A percentile compares a stretch with the other conserved stretches of the same genome.
Conservation (phyloP, 169 alveolate genomes). For the Cryptosporidium ryanae region DNA sequence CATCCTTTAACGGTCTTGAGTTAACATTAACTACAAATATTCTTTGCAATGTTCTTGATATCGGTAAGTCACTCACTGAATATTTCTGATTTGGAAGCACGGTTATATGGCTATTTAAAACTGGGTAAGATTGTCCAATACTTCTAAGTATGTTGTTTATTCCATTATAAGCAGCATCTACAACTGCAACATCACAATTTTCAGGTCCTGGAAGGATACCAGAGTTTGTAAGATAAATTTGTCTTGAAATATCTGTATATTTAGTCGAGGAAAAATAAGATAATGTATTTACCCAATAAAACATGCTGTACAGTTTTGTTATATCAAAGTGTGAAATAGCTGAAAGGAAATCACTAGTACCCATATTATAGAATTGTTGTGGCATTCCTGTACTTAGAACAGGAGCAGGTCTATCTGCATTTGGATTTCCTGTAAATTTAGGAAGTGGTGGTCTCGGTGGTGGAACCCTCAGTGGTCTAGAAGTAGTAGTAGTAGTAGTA, state of each 20-base stretch:
- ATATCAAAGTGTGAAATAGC: not conserved
- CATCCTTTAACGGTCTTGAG: not conserved
- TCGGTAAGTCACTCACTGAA: not conserved
- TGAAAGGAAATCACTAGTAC: not conserved
- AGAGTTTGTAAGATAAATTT: constrained; percentile 5
- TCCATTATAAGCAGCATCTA: not conserved
- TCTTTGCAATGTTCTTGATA: constrained; percentile 12
- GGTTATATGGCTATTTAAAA: not conserved
- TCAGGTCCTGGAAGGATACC: not conserved
- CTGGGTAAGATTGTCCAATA: constrained; percentile 19
- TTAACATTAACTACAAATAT: not conserved
- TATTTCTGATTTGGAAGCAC: constrained; percentile 30
- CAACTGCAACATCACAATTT: constrained; percentile 12
- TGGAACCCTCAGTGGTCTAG: not conserved
- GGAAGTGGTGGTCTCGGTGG: constrained; percentile 73
- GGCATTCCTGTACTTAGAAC: not conserved
- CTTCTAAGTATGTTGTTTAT: not conserved
- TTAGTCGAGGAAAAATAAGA: not conserved
- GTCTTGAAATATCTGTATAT: not conserved
- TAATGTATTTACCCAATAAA: constrained; percentile 6
- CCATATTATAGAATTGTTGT: not conserved
- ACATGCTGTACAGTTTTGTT: not conserved
- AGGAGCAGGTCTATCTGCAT: constrained; percentile 59
- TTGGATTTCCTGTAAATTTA: constrained; percentile 19
- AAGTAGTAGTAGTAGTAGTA: constrained; percentile 28